Evolutionary conservation across 2,329 filamentous ascomycete species (phyloP).

Genomic region (Cladosporium sp.): DNA sequence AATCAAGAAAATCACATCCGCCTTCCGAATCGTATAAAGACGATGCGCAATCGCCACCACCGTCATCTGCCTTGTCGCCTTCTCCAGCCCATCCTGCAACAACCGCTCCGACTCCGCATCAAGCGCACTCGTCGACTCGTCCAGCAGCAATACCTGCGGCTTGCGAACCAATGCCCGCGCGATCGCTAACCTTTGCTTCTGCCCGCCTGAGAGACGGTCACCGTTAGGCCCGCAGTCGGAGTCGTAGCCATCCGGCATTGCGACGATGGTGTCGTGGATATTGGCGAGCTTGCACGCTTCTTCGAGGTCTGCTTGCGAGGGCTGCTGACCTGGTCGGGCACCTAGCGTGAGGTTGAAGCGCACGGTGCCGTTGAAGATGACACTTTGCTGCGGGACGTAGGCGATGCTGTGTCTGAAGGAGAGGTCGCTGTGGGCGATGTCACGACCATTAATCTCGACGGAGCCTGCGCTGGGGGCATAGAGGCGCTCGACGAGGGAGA

Average conservation of each 20-base stretch:
- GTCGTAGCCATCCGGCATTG: slow-evolving; percentile 65
- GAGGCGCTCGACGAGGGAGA: slow-evolving; percentile 42
- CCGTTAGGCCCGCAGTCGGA: slow-evolving; percentile 51
- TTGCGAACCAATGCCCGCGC: slow-evolving; percentile 46
- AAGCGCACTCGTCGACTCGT: slow-evolving; percentile 46
- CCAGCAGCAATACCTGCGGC: slow-evolving; percentile 43
- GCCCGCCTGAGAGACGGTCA: slow-evolving; percentile 45
- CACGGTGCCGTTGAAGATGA: slow-evolving; percentile 49
- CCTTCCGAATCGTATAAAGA: slow-evolving; percentile 42
- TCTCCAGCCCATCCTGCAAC: slow-evolving; percentile 43
- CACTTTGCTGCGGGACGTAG: slow-evolving; percentile 51
- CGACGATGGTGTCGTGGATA: slow-evolving; percentile 67
- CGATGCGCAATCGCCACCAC: slow-evolving; percentile 49
- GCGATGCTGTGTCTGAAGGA: slow-evolving; percentile 45
- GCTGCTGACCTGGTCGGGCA: slow-evolving; percentile 55
- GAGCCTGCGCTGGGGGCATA: slow-evolving; percentile 66
- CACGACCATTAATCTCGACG: slow-evolving; percentile 56
- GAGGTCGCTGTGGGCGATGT: slow-evolving; percentile 38
- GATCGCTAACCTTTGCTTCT: slow-evolving; percentile 45
- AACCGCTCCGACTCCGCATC: slow-evolving; percentile 46
- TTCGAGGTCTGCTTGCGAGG: slow-evolving; percentile 62
- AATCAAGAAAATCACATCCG: slow-evolving; percentile 48
- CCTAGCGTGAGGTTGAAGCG: slow-evolving; percentile 41
- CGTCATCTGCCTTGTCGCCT: slow-evolving; percentile 35
- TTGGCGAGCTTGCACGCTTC: slow-evolving; percentile 67